A percentile compares a stretch with the other conserved stretches of the same genome.
These are phyloP conservation scores for Jacaranda copaia DNA, from an alignment of 257 asterid genomes.

Conservation along the genomic window DNA sequence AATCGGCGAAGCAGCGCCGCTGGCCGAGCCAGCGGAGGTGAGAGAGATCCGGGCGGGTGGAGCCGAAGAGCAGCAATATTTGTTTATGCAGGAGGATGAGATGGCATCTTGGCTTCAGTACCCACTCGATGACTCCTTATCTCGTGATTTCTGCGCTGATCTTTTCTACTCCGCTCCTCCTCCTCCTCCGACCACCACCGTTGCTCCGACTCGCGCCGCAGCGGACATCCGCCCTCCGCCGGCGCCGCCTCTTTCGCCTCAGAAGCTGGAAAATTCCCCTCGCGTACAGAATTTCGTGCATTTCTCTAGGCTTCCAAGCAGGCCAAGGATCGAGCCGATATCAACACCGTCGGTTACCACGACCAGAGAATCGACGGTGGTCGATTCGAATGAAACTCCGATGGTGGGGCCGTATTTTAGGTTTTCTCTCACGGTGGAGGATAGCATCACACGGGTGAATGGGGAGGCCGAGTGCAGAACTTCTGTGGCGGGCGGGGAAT, in stretches of 20 bases:
- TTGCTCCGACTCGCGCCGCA: constrained; percentile 35
- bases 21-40: constrained; percentile 27
- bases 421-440: constrained; percentile 39
- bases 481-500: constrained; percentile 41
- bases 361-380: constrained; percentile 53
- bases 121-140: constrained; percentile 76
- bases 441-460: constrained; percentile 38
- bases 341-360: constrained; percentile 39
- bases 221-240: constrained; percentile 55
- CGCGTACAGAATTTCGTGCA: constrained; percentile 54
- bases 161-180: constrained; percentile 59
- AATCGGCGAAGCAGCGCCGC: constrained; percentile 44
- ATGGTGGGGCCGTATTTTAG: constrained; percentile 40
- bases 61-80: constrained; percentile 46
- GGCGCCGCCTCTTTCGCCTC: constrained; percentile 36
- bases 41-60: constrained; percentile 55
- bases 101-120: constrained; percentile 91
- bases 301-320: constrained; percentile 59
- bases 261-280: constrained; percentile 34
- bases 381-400: constrained; percentile 63
- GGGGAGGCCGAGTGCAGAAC: constrained; percentile 33
- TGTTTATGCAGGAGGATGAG: constrained; percentile 90
- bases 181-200: constrained; percentile 40
- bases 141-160: constrained; percentile 72
- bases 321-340: constrained; percentile 46